phyloP scores from a whole-genome alignment of 2,329 filamentous ascomycete species.

The Xylariaceae sp. region DNA sequence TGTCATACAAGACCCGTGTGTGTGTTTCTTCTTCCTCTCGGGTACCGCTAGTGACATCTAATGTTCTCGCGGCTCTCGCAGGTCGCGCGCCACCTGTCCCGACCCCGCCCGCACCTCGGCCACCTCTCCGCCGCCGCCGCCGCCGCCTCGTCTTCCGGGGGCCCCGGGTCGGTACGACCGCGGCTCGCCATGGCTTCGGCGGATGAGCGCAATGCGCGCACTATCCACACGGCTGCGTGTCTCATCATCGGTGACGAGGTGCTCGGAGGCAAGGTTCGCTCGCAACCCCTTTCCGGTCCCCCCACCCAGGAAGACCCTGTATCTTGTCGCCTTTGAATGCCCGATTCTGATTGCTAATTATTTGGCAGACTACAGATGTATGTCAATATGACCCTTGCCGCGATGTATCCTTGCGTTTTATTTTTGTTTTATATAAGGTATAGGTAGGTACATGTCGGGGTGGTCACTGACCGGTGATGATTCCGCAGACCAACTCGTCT shows the following conservation, averaged over 20 bases:
- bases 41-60: too few relatives aligned
- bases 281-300: not conserved
- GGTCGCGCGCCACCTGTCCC: conserved; percentile 63
- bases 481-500: conserved; percentile 52
- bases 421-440: too few relatives aligned
- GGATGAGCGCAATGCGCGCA: conserved; percentile 51
- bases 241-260: conserved; percentile 98
- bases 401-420: too few relatives aligned
- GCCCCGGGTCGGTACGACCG: conserved; percentile 32
- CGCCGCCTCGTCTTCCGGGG: conserved; percentile 20
- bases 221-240: conserved; percentile 83
- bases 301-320: too few relatives aligned
- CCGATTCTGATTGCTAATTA: conserved; percentile 5
- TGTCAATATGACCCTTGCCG: not conserved
- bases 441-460: too few relatives aligned
- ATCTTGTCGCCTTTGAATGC: too few relatives aligned
- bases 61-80: conserved; percentile 77
- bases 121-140: conserved; percentile 33
- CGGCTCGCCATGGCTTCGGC: conserved; percentile 37
- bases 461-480: conserved; percentile 6
- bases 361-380: conserved; percentile 24
- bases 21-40: too few relatives aligned
- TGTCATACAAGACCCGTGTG: too few relatives aligned
- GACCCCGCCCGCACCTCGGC: conserved; percentile 50
- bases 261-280: conserved; percentile 77